Conservation (phyloP, 2,329 filamentous ascomycete species). For the Curvularia sp. region DNA sequence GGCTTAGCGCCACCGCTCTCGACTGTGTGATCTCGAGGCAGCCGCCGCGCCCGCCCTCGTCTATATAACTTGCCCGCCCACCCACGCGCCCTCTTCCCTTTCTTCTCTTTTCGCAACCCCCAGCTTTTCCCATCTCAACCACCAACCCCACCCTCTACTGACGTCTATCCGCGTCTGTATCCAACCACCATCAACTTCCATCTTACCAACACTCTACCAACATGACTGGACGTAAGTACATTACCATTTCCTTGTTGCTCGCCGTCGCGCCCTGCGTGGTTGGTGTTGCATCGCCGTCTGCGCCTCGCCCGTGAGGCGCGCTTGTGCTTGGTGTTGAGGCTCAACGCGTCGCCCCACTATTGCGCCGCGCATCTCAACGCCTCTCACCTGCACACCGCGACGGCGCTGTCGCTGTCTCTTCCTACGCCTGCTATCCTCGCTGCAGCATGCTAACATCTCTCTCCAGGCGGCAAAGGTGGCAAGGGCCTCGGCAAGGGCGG, state of each 20-base stretch:
- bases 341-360: conserved; percentile 35
- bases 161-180: conserved; percentile 7
- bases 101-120: conserved; percentile 25
- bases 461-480: conserved; percentile 60
- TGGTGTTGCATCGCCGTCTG: conserved; percentile 19
- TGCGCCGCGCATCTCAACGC: conserved; percentile 19
- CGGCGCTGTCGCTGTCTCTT: conserved; percentile 20
- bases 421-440: conserved; percentile 1
- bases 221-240: conserved; percentile 56
- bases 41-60: conserved; percentile 30
- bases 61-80: conserved; percentile 31
- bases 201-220: conserved; percentile 39
- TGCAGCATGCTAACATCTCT: conserved; percentile 44
- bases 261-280: conserved; percentile 26
- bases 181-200: conserved; percentile 29
- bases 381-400: conserved; percentile 24
- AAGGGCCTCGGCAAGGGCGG: conserved; percentile 63
- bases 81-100: conserved; percentile 14
- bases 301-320: conserved; percentile 27
- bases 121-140: conserved; percentile 21
- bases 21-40: conserved; percentile 36
- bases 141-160: conserved; percentile 6
- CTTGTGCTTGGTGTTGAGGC: conserved; percentile 39
- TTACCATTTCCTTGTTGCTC: conserved; percentile 8
- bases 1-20: conserved; percentile 32